Evolutionary conservation across 2,329 filamentous ascomycete genomes (phyloP).

Genomic region (Botrytis sinoallii): DNA sequence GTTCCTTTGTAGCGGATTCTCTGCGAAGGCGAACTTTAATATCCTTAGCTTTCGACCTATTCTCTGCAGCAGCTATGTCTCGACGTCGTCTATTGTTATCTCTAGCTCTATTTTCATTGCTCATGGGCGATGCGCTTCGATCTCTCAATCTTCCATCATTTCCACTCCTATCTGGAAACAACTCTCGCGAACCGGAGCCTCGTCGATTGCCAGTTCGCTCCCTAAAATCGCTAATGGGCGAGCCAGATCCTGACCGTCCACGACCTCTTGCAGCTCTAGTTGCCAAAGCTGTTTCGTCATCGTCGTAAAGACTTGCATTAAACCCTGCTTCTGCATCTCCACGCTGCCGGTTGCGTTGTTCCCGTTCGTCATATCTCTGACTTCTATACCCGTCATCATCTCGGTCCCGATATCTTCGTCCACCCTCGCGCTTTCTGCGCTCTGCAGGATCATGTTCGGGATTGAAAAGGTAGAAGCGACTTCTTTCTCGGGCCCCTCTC

Average conservation of each 20-base stretch:
- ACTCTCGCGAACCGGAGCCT: conserved; percentile 48
- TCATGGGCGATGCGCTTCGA: conserved; percentile 38
- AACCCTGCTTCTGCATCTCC: conserved; percentile 58
- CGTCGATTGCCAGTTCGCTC: conserved; percentile 19
- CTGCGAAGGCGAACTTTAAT: conserved; percentile 41
- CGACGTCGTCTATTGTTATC: conserved; percentile 35
- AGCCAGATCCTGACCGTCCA: conserved; percentile 36
- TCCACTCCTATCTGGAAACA: conserved; percentile 51
- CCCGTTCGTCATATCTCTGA: conserved; percentile 44
- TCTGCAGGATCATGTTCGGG: conserved; percentile 84
- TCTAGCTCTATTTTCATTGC: conserved; percentile 40
- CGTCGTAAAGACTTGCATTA: conserved; percentile 80
- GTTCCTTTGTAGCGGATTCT: conserved; percentile 42
- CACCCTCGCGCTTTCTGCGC: conserved; percentile 57
- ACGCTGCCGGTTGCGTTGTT: conserved; percentile 40
- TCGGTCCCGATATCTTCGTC: conserved; percentile 60
- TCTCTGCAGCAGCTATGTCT: conserved; percentile 37
- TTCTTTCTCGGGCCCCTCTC: conserved; percentile 72
- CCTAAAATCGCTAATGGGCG: conserved; percentile 36
- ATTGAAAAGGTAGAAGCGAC: conserved; percentile 88
- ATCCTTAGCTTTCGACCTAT: conserved; percentile 45
- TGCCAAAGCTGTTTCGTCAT: conserved; percentile 47
- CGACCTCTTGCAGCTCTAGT: conserved; percentile 36
- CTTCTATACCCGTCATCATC: conserved; percentile 46
- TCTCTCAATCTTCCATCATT: conserved; percentile 36